These are phyloP conservation scores for Cryptococcus sp. DNA, from an alignment of 1,284 basidiomycete genomes.

Conservation along the genomic window DNA sequence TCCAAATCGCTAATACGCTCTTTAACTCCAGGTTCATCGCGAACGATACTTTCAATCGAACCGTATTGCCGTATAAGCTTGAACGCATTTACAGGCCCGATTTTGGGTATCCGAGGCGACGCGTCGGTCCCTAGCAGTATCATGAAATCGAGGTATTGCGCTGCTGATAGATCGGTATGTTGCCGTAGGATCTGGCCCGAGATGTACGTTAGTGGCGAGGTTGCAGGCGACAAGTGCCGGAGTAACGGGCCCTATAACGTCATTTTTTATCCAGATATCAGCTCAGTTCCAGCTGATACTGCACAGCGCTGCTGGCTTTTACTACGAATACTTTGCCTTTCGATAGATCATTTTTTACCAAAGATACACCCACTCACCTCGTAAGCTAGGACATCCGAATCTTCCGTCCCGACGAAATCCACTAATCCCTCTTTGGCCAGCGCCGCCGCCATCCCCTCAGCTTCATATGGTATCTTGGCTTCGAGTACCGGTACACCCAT, in stretches of 20 bases:
- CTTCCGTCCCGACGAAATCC: conserved; percentile 83
- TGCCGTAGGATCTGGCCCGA: conserved; percentile 65
- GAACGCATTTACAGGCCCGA: conserved; percentile 73
- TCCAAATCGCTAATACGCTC: conserved; percentile 24
- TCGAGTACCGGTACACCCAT: conserved; percentile 78
- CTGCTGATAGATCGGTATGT: conserved; percentile 56
- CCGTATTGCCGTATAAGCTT: conserved; percentile 69
- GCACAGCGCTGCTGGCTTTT: background rate
- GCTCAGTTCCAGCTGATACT: background rate
- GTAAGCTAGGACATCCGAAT: conserved; percentile 60
- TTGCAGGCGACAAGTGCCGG: conserved; percentile 66
- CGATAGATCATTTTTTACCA: background rate
- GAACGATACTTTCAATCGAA: conserved; percentile 70
- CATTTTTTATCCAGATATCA: conserved; percentile 1
- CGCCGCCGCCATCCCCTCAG: conserved; percentile 75
- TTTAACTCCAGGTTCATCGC: conserved; percentile 39
- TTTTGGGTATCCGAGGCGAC: conserved; percentile 71
- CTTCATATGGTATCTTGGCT: conserved; percentile 68
- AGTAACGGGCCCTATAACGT: conserved; percentile 66
- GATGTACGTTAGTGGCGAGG: conserved; percentile 63
- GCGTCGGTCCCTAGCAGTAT: conserved; percentile 87
- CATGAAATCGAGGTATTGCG: conserved; percentile 73
- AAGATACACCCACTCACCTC: conserved; percentile 37
- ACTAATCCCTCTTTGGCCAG: conserved; percentile 70
- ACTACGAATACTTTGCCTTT: background rate